Conservation (phyloP, 208 protist genomes). For the Strigomonas culicis region DNA sequence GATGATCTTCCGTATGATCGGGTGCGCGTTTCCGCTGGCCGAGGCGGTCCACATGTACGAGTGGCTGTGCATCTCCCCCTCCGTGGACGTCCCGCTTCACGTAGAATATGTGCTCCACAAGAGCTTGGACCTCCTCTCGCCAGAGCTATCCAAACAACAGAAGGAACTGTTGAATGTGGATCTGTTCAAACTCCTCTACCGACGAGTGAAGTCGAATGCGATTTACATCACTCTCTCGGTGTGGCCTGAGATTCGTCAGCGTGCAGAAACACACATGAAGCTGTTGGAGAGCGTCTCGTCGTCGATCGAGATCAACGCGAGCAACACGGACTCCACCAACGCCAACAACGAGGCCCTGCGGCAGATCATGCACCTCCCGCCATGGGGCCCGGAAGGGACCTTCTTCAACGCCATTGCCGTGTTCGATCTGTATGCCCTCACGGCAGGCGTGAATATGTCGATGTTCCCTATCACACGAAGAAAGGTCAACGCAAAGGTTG, state of each 20-base stretch:
- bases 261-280: constrained; percentile 34
- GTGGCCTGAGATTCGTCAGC: constrained; percentile 42
- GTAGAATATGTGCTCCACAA: constrained; percentile 18
- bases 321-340: constrained; percentile 7
- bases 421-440: constrained; percentile 41
- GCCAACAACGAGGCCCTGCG: not conserved
- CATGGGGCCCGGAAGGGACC: too few species aligned
- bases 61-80: constrained; percentile 35
- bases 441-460: constrained; percentile 12
- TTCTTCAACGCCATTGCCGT: constrained; percentile 33
- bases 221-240: constrained; percentile 38
- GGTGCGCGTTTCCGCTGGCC: constrained; percentile 17
- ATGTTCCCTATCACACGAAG: not conserved
- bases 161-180: constrained; percentile 39
- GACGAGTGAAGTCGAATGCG: constrained; percentile 58
- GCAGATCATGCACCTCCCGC: too few species aligned
- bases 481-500: not conserved
- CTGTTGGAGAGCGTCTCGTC: constrained; percentile 25
- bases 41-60: constrained; percentile 38
- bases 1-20: constrained; percentile 62
- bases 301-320: constrained; percentile 2
- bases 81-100: constrained; percentile 22
- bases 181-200: constrained; percentile 62
- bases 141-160: constrained; percentile 45
- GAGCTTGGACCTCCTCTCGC: constrained; percentile 28